These are phyloP conservation scores for Limtongozyma cylindracea DNA, from an alignment of 805 yeast species.

Conservation along the genomic window DNA sequence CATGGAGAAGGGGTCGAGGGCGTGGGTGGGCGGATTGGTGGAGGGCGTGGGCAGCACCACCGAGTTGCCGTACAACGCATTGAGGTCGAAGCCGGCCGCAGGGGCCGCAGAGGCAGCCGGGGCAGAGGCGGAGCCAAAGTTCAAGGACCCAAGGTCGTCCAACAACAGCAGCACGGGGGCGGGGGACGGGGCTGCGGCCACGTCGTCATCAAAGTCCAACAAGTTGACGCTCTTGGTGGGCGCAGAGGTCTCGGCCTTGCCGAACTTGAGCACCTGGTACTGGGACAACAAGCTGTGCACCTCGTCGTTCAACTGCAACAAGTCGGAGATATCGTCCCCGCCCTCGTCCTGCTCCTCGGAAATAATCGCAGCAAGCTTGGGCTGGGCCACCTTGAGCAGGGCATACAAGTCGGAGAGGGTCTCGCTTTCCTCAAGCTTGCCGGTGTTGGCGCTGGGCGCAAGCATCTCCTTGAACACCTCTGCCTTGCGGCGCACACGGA, in stretches of 20 bases:
- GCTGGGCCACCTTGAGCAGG: constrained; percentile 62
- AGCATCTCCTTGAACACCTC: constrained; percentile 80
- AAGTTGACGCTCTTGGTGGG: constrained; percentile 10
- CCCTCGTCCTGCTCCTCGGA: constrained; percentile 42
- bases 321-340: constrained; percentile 26
- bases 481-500: constrained; percentile 62
- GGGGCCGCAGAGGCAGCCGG: constrained; percentile 12
- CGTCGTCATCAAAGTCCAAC: constrained; percentile 16
- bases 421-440: constrained; percentile 24
- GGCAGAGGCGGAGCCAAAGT: constrained; percentile 3
- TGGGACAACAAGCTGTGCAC: constrained; percentile 46
- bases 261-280: constrained; percentile 36
- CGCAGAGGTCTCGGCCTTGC: constrained; percentile 30
- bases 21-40: neutral
- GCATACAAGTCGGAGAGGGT: constrained; percentile 57
- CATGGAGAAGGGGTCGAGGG: constrained; percentile 14
- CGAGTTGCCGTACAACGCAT: constrained; percentile 8
- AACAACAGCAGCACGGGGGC: constrained; percentile 61
- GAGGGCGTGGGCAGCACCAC: too few relatives aligned
- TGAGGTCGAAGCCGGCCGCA: constrained; percentile 36
- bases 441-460: constrained; percentile 15
- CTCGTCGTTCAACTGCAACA: constrained; percentile 49
- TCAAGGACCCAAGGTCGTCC: constrained; percentile 38
- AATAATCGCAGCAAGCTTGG: constrained; percentile 64
- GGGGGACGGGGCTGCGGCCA: constrained; percentile 13